These are phyloP conservation scores for Parasarocladium wereldwijsianum DNA, from an alignment of 2,329 filamentous ascomycete genomes.

Conservation along the genomic window DNA sequence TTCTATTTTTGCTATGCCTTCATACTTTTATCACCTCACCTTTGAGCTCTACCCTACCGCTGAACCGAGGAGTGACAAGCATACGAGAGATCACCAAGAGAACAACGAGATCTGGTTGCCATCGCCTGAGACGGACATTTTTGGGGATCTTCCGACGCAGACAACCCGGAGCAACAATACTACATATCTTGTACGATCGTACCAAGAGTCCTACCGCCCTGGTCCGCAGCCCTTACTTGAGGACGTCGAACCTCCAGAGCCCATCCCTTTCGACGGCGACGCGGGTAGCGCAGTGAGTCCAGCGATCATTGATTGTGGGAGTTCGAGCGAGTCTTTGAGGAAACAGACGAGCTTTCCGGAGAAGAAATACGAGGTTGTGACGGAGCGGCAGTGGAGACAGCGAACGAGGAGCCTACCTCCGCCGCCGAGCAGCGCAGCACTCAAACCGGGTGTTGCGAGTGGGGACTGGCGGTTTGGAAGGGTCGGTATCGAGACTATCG, in stretches of 20 bases:
- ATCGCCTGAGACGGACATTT: constrained; percentile 30
- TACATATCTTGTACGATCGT: no score
- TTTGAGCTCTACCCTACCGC: constrained; percentile 46
- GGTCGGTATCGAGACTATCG: constrained; percentile 69
- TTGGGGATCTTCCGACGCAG: constrained; percentile 39
- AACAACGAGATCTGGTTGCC: constrained; percentile 33
- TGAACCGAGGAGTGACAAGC: constrained; percentile 14
- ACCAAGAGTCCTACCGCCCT: not conserved
- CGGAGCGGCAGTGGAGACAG: constrained; percentile 24
- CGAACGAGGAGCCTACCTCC: constrained; percentile 27
- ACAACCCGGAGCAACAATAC: constrained; percentile 9
- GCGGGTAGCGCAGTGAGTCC: constrained; percentile 5
- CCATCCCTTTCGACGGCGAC: no score
- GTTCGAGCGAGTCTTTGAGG: constrained; percentile 15
- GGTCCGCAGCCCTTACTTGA: no score
- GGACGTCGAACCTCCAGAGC: no score
- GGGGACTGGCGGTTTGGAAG: constrained; percentile 70
- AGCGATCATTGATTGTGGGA: constrained; percentile 35
- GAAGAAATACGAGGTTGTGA: constrained; percentile 16
- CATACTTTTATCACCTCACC: constrained; percentile 51
- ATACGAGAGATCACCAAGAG: no score
- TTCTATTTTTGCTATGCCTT: no score
- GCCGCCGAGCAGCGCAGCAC: constrained; percentile 24
- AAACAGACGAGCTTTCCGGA: constrained; percentile 15
- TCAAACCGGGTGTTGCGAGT: constrained; percentile 32